These are phyloP conservation scores for Kalmusia sp. DNA, from an alignment of 2,329 filamentous ascomycete genomes.

Conservation along the genomic window DNA sequence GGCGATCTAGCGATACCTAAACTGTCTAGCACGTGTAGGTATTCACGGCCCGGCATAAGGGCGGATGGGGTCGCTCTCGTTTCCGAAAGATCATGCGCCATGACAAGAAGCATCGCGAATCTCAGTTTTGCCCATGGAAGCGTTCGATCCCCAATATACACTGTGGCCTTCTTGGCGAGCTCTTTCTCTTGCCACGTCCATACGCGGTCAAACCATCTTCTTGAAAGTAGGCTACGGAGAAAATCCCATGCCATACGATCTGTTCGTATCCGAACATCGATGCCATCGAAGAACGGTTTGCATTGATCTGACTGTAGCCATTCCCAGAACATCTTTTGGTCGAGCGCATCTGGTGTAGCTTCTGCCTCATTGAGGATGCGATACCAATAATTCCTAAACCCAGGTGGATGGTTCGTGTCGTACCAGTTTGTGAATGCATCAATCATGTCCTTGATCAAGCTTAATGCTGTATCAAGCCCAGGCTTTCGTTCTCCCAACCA, in stretches of 20 bases:
- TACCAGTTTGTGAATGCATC: neutral
- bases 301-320: slow-evolving; percentile 3
- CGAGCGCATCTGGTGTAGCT: neutral
- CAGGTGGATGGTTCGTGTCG: neutral
- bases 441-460: neutral
- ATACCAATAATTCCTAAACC: slow-evolving; percentile 1
- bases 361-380: neutral
- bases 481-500: slow-evolving; percentile 2
- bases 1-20: neutral
- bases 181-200: slow-evolving; percentile 5
- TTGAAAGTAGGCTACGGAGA: neutral
- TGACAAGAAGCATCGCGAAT: slow-evolving; percentile 5
- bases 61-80: neutral
- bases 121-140: neutral
- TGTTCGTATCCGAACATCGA: neutral
- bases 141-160: slow-evolving; percentile 1
- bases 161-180: neutral
- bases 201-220: slow-evolving; percentile 1
- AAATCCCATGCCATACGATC: neutral
- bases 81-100: slow-evolving; percentile 7
- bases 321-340: slow-evolving; percentile 8
- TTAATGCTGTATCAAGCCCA: neutral
- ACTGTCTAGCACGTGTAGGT: slow-evolving; percentile 8
- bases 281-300: slow-evolving; percentile 3
- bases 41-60: neutral